Percentiles rank a stretch among this genome's conserved stretches.
phyloP scores from a whole-genome alignment of 2,329 filamentous ascomycete species.

The Aulographum hederae region DNA sequence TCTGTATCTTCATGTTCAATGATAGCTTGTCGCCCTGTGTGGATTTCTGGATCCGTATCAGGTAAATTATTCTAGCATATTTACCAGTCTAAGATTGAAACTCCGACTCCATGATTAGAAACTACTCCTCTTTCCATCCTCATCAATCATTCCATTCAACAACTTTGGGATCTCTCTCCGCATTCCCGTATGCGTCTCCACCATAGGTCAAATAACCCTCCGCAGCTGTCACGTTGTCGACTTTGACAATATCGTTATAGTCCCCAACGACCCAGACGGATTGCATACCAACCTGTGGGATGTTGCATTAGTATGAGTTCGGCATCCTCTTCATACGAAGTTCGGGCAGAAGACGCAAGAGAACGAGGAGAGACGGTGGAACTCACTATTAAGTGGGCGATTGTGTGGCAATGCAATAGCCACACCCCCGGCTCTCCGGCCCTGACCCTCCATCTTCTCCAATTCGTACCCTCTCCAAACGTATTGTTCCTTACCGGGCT shows the following conservation, averaged over 20 bases:
- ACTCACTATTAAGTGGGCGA: no score
- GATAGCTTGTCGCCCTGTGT: no score
- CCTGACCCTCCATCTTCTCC: constrained; percentile 22
- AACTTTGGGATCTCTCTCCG: constrained; percentile 7
- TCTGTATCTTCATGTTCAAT: no score
- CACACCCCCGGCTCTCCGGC: no score
- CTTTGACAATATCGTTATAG: constrained; percentile 17
- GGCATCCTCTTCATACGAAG: not conserved
- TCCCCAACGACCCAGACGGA: constrained; percentile 28
- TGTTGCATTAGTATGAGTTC: not conserved
- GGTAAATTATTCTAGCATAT: no score
- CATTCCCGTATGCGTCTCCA: constrained; percentile 22
- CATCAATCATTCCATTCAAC: no score
- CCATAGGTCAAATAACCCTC: constrained; percentile 26
- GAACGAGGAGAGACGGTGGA: not conserved
- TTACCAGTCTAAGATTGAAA: no score
- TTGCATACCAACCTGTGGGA: constrained; percentile 20
- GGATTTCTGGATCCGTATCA: no score
- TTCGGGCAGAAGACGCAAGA: not conserved
- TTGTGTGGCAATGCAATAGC: no score
- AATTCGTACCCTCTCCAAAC: constrained; percentile 45
- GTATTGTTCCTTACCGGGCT: constrained; percentile 21
- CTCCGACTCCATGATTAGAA: no score
- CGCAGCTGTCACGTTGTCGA: constrained; percentile 15
- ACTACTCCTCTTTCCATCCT: no score